A percentile compares a stretch with the other conserved stretches of the same genome.
Evolutionary conservation across 306 rosid genomes (phyloP).

Genomic region (Cicer pinnatifidum): DNA sequence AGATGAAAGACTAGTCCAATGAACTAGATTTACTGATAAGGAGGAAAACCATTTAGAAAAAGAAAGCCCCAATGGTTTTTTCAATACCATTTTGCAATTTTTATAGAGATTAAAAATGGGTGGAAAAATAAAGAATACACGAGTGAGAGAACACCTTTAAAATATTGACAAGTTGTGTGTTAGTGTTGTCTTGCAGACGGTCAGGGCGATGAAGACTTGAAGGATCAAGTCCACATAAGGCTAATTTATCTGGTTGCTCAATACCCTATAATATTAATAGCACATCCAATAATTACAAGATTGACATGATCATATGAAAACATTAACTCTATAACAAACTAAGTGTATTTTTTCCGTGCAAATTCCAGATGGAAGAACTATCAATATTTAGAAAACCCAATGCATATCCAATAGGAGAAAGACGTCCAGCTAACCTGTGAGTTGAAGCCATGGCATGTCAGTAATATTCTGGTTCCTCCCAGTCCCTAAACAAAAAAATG

Average conservation of each 20-base stretch:
- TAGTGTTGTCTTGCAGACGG: constrained; percentile 79
- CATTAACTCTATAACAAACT: constrained; percentile 39
- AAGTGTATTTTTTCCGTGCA: constrained; percentile 46
- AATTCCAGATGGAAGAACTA: constrained; percentile 34
- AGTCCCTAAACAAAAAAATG: constrained; percentile 64
- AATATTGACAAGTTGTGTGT: constrained; percentile 68
- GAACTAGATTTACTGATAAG: background rate
- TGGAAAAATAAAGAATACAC: constrained; percentile 30
- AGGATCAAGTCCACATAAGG: constrained; percentile 89
- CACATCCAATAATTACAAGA: constrained; percentile 41
- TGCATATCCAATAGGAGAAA: constrained; percentile 37
- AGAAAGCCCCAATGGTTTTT: background rate
- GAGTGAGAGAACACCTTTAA: constrained; percentile 63
- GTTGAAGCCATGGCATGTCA: constrained; percentile 76
- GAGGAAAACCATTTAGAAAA: background rate
- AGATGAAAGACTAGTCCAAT: too few relatives aligned
- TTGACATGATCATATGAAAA: constrained; percentile 34
- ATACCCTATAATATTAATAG: constrained; percentile 55
- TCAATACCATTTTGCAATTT: constrained; percentile 14
- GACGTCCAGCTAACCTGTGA: constrained; percentile 62
- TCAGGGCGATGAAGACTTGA: constrained; percentile 75
- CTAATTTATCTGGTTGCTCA: constrained; percentile 72
- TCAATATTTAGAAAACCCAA: constrained; percentile 34
- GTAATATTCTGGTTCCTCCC: constrained; percentile 64
- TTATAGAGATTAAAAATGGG: constrained; percentile 8